Evolutionary conservation across 257 asterid genomes (phyloP).

Genomic region (Fraxinus pennsylvanica): DNA sequence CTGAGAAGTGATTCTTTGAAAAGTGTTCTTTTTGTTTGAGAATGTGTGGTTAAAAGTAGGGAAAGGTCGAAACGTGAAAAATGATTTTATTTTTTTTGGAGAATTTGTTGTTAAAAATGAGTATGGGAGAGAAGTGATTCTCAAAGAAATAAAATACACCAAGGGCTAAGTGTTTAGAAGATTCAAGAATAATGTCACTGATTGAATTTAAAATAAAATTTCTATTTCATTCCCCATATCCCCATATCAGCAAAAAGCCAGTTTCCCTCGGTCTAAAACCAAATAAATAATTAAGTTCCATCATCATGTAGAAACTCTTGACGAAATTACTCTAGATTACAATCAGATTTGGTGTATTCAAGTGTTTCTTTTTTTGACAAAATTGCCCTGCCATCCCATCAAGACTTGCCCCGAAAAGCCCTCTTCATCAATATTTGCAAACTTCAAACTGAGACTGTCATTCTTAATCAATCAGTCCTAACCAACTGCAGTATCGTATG

Average conservation of each 20-base stretch:
- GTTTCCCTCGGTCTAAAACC: background rate
- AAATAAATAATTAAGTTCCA: background rate
- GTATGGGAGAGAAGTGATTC: no score
- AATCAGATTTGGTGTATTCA: background rate
- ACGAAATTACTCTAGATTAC: background rate
- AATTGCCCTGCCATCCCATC: background rate
- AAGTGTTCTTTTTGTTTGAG: no score
- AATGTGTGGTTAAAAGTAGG: no score
- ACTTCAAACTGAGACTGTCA: background rate
- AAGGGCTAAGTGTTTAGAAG: background rate
- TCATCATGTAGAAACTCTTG: background rate
- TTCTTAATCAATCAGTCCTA: constrained; percentile 1
- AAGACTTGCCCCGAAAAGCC: background rate
- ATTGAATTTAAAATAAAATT: background rate
- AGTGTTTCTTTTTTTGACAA: background rate
- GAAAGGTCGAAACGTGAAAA: no score
- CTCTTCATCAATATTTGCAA: background rate
- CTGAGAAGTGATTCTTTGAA: no score
- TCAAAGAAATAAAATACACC: no score
- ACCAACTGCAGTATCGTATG: background rate
- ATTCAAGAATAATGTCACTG: background rate
- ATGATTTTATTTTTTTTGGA: no score
- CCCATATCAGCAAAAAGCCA: background rate
- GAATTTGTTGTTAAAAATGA: no score
- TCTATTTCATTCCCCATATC: background rate